phyloP scores from a whole-genome alignment of 176 grass and related monocot genomes.

The Lolium perenne region DNA sequence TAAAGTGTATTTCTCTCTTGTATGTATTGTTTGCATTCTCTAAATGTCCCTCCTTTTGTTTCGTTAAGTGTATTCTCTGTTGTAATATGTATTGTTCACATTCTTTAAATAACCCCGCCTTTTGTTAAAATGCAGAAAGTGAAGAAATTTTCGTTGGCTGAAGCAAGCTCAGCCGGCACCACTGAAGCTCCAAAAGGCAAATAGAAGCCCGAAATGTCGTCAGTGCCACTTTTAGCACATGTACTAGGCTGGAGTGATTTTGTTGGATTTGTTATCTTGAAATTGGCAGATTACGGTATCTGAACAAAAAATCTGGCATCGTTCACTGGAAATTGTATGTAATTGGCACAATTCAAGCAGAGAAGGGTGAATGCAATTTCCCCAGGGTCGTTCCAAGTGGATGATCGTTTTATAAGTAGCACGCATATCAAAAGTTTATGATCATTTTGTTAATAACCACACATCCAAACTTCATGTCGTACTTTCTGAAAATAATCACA shows the following conservation, averaged over 20 bases:
- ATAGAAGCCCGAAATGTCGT: conserved; percentile 30
- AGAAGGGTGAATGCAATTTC: background rate
- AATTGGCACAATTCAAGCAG: background rate
- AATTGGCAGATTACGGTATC: background rate
- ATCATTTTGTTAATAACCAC: background rate
- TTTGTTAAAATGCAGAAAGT: conserved; percentile 61
- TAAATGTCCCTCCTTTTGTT: background rate
- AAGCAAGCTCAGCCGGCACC: conserved; percentile 41
- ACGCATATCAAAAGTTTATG: background rate
- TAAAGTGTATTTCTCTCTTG: background rate
- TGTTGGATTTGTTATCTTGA: background rate
- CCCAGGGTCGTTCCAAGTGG: background rate
- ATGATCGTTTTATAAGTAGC: background rate
- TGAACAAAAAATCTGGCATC: background rate
- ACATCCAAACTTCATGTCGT: no score
- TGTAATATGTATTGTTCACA: background rate
- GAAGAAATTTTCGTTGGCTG: conserved; percentile 79
- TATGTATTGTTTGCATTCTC: background rate
- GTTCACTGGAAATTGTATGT: background rate
- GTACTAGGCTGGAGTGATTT: background rate
- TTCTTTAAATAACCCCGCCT: background rate
- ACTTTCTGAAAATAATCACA: background rate
- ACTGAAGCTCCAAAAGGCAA: conserved; percentile 51
- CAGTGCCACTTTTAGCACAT: background rate
- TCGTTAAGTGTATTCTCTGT: background rate